These are phyloP conservation scores for Leccinellum albellum DNA, from an alignment of 768 basidiomycete genomes.

Conservation along the genomic window DNA sequence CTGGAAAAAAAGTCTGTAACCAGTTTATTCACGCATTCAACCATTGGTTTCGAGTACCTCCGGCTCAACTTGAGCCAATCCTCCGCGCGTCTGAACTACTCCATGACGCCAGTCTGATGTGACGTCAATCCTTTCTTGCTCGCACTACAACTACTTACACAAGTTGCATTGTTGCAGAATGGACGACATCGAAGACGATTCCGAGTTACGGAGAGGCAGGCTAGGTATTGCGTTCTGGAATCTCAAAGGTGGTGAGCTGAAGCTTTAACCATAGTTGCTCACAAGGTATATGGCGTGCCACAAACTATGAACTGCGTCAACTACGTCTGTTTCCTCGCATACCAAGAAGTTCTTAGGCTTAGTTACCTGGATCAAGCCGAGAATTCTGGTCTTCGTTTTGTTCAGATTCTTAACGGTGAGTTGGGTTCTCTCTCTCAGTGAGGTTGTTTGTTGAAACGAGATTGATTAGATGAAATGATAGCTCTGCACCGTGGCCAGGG, in stretches of 20 bases:
- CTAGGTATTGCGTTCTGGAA: constrained; percentile 54
- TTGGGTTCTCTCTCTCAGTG: background rate
- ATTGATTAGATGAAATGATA: constrained; percentile 56
- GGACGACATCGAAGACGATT: constrained; percentile 92
- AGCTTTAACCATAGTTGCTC: constrained; percentile 59
- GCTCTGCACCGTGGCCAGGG: constrained; percentile 93
- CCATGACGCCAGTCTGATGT: constrained; percentile 92
- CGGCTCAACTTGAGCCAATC: constrained; percentile 67
- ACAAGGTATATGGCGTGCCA: constrained; percentile 94
- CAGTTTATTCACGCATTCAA: constrained; percentile 92
- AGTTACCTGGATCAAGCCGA: constrained; percentile 5
- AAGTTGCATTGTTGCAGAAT: constrained; percentile 51
- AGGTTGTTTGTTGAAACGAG: background rate
- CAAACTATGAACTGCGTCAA: constrained; percentile 97
- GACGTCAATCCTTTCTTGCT: constrained; percentile 18
- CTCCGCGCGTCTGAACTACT: constrained; percentile 84
- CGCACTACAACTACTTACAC: background rate
- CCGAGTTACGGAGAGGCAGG: constrained; percentile 77
- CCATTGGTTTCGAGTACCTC: constrained; percentile 82
- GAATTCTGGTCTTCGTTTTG: constrained; percentile 44
- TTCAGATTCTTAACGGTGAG: constrained; percentile 73
- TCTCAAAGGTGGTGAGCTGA: background rate
- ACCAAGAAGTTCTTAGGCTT: constrained; percentile 64
- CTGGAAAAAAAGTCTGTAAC: constrained; percentile 88
- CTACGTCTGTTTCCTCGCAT: constrained; percentile 94